phyloP scores from a whole-genome alignment of 1,139 yeast species.

The Suhomyces bribrorum region DNA sequence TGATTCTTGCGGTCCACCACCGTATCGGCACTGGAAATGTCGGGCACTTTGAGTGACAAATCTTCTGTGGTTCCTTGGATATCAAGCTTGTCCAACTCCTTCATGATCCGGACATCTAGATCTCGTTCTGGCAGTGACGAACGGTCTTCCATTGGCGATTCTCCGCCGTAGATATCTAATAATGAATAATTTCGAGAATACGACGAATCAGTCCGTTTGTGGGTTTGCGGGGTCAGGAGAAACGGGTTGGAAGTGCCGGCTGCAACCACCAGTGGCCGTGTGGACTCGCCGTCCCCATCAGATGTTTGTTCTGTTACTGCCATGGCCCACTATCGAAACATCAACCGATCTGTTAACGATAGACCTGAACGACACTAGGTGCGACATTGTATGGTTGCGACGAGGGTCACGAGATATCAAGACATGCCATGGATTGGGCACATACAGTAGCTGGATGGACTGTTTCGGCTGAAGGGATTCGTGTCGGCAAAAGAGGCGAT shows the following conservation, averaged over 20 bases:
- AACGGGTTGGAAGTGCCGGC: no score
- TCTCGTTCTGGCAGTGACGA: constrained; percentile 4
- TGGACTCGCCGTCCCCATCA: constrained; percentile 1
- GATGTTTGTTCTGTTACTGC: constrained; percentile 2
- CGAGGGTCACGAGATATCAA: no score
- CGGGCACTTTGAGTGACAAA: constrained; percentile 1
- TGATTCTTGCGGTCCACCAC: constrained; percentile 4
- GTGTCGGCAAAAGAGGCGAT: no score
- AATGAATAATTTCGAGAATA: constrained; percentile 37
- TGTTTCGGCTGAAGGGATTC: no score
- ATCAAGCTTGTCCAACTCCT: constrained; percentile 10
- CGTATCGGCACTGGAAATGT: constrained; percentile 3
- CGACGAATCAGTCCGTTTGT: constrained; percentile 32
- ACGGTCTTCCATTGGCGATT: constrained; percentile 18
- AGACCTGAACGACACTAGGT: background rate
- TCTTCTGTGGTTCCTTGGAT: constrained; percentile 5
- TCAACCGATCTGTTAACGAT: no score
- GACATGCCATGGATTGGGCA: no score
- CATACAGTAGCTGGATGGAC: no score
- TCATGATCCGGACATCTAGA: constrained; percentile 9
- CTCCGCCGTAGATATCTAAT: constrained; percentile 24
- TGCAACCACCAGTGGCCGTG: background rate
- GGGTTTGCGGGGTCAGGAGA: constrained; percentile 19
- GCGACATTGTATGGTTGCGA: no score
- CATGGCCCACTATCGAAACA: no score